These are phyloP conservation scores for Clitocybe nebularis DNA, from an alignment of 1,284 basidiomycete genomes.

Conservation along the genomic window DNA sequence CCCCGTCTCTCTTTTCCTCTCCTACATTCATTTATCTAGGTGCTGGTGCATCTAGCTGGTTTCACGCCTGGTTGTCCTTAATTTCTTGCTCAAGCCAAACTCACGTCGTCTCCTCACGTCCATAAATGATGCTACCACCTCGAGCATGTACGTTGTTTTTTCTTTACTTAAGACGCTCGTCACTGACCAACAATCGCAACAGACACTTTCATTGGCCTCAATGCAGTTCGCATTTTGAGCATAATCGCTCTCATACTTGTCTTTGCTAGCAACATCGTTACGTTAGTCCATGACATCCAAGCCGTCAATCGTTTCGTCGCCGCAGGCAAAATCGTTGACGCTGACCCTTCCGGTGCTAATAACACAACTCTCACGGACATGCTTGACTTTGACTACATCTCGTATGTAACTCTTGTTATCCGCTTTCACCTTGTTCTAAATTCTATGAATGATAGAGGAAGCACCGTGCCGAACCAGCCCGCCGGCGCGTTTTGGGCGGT, in stretches of 20 bases:
- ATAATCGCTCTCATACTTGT: slow-evolving; percentile 77
- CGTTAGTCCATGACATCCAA: slow-evolving; percentile 75
- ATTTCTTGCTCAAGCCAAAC: slow-evolving; percentile 2
- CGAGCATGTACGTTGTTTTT: slow-evolving; percentile 23
- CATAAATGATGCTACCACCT: slow-evolving; percentile 22
- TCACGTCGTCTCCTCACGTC: slow-evolving; percentile 3
- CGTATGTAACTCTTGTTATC: slow-evolving; percentile 40
- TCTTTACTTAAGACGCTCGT: neutral
- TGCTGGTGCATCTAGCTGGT: slow-evolving; percentile 21
- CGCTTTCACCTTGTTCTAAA: slow-evolving; percentile 11
- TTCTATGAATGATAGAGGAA: too few species aligned
- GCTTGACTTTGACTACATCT: slow-evolving; percentile 72
- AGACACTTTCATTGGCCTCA: slow-evolving; percentile 80
- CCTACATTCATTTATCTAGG: slow-evolving; percentile 18
- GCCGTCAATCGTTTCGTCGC: slow-evolving; percentile 66
- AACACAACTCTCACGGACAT: slow-evolving; percentile 32
- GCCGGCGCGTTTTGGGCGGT: slow-evolving; percentile 89
- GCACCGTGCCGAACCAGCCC: slow-evolving; percentile 86
- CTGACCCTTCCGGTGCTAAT: slow-evolving; percentile 9
- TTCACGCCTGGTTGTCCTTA: slow-evolving; percentile 17
- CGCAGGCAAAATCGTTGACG: slow-evolving; percentile 31
- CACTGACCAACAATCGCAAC: neutral
- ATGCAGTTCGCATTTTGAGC: slow-evolving; percentile 73
- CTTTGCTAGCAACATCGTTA: slow-evolving; percentile 78
- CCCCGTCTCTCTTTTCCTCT: slow-evolving; percentile 13